Conservation (phyloP, 139 green algal genomes). For the Prasinococcaceae sp. region DNA sequence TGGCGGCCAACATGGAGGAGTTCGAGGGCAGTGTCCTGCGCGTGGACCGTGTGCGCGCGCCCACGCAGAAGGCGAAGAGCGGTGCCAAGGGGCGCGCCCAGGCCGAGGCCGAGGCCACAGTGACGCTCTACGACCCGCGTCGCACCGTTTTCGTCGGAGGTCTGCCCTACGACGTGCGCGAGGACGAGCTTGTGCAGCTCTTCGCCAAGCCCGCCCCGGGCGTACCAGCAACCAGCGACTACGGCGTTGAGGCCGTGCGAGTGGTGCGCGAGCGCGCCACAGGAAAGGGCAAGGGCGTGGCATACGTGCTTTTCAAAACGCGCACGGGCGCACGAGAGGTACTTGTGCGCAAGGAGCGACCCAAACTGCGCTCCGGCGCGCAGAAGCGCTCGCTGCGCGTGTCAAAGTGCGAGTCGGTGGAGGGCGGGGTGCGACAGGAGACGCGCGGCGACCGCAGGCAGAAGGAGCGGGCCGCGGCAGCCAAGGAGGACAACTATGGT, state of each 20-base stretch:
- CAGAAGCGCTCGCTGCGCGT: too few species aligned
- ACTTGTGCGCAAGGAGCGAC: too few species aligned
- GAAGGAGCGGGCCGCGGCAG: too few species aligned
- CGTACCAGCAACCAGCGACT: neutral
- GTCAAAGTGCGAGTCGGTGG: too few species aligned
- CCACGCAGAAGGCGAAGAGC: conserved; percentile 13
- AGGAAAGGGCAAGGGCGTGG: conserved; percentile 27
- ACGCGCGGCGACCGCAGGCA: too few species aligned
- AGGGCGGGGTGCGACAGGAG: too few species aligned
- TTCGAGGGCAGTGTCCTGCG: conserved; percentile 57
- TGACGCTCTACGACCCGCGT: conserved; percentile 57
- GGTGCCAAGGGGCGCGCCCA: too few species aligned
- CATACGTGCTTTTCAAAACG: conserved; percentile 27
- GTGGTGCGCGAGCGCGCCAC: conserved; percentile 53
- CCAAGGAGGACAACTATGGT: too few species aligned
- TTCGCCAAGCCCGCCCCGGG: conserved; percentile 18
- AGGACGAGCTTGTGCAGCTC: conserved; percentile 44
- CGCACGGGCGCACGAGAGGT: neutral
- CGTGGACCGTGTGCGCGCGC: conserved; percentile 52
- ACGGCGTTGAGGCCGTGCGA: conserved; percentile 58
- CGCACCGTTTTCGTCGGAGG: conserved; percentile 77
- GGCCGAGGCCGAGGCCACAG: too few species aligned
- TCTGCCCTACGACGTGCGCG: conserved; percentile 51
- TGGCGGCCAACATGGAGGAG: conserved; percentile 59
- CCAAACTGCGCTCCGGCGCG: too few species aligned